These are phyloP conservation scores for Thermomucor indicae-seudaticae DNA, from an alignment of 371 early-diverging fungal genomes.

Conservation along the genomic window DNA sequence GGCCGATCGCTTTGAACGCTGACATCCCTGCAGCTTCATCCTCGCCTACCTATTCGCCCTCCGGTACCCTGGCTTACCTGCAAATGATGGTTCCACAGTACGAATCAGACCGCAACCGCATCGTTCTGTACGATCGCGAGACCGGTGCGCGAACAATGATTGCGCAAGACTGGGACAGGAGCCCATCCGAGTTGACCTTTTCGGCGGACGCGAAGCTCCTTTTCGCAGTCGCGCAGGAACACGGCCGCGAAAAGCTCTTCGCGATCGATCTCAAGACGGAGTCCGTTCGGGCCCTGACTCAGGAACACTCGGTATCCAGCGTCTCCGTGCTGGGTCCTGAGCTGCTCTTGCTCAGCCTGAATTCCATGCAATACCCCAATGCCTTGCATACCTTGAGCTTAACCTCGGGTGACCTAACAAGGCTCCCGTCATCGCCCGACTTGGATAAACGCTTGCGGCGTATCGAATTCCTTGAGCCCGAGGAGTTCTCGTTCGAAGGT, in stretches of 20 bases:
- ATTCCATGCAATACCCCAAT: slow-evolving; percentile 49
- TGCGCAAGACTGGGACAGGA: slow-evolving; percentile 63
- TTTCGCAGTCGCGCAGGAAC: slow-evolving; percentile 58
- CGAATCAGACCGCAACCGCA: slow-evolving; percentile 76
- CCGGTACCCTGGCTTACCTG: slow-evolving; percentile 67
- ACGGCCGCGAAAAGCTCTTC: slow-evolving; percentile 57
- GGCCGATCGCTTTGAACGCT: slow-evolving; percentile 48
- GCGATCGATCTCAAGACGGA: slow-evolving; percentile 46
- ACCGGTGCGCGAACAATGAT: slow-evolving; percentile 28
- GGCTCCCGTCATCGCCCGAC: slow-evolving; percentile 15
- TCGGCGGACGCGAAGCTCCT: slow-evolving; percentile 44
- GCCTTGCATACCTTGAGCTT: slow-evolving; percentile 34
- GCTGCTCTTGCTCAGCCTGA: slow-evolving; percentile 35
- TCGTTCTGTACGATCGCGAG: slow-evolving; percentile 55
- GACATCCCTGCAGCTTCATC: slow-evolving; percentile 62
- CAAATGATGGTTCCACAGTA: slow-evolving; percentile 73
- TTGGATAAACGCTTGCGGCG: slow-evolving; percentile 25
- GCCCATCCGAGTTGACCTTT: slow-evolving; percentile 56
- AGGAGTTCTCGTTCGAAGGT: slow-evolving; percentile 70
- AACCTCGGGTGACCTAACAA: slow-evolving; percentile 8
- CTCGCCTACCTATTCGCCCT: slow-evolving; percentile 58
- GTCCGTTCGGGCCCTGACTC: slow-evolving; percentile 39
- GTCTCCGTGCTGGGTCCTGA: slow-evolving; percentile 32
- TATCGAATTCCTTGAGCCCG: slow-evolving; percentile 35
- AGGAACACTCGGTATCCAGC: slow-evolving; percentile 46